Evolutionary conservation across 192 early-diverging fungal species (phyloP), one percentile per base, ranked within the genome.

Genomic region (Thamnidium elegans): DNA sequence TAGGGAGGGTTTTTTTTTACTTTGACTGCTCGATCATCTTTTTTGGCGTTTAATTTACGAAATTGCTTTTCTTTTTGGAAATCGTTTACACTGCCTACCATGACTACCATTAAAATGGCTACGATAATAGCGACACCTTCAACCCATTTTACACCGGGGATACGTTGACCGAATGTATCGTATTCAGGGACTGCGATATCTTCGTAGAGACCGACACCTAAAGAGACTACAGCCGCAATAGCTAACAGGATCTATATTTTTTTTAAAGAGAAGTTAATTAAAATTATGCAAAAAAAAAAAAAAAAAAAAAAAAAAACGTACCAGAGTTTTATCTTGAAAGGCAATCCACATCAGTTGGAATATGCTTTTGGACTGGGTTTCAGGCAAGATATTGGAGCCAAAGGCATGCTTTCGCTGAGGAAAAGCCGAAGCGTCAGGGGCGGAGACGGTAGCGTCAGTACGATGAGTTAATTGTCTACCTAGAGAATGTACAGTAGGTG

Each of bases 21-120:
- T 59, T 89, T 89, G 60, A 93, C 85, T 54, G 78, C 73, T 21
- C 91, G 84, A 62, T 94, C 89, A 62, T 93, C 91, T 70, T 92
- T 93, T 69, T 93, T 93, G 56, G 90, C 87, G 63, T 92, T 92
- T 15, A 94, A 70, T 62, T 84, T 85, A 26, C 85, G 84, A 73
- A 94, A 94, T 78, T 94, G 92, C 48, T 81, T 80, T 71, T 92
- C 91, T 77, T 94, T 94, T 62, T 92, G 90, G 61, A 79, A 92
- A 75, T 94, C 91, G 63, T 94, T 94, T 52, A 92, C 71, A 61
- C 88, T 88, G 3, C 89, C 87, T 31, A 90, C 87, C 17, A 90
- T 60, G 11, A 92, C 84, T 4, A 94, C 91, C 20, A 94, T 84
- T 10, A 88, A 50, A 48, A 94, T 83, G 20, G 92, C 90, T 2